These are phyloP conservation scores for Alternaria dauci DNA, from an alignment of 2,329 filamentous ascomycete genomes.

Conservation along the genomic window DNA sequence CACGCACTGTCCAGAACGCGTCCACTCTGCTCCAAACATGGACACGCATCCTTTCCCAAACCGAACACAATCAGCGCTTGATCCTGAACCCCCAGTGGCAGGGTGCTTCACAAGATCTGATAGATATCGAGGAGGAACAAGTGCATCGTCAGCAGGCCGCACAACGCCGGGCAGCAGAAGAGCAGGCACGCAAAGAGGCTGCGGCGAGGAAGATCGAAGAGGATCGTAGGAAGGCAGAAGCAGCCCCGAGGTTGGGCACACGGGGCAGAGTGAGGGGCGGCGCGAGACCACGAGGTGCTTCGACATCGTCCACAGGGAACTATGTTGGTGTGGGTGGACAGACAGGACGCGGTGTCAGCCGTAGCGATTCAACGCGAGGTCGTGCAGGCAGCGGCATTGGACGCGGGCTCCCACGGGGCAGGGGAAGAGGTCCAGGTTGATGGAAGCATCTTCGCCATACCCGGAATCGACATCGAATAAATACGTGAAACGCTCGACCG, in stretches of 20 bases:
- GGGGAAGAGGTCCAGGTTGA: constrained; percentile 42
- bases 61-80: constrained; percentile 94
- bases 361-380: constrained; percentile 54
- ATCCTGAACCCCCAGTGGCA: constrained; percentile 90
- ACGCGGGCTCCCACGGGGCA: constrained; percentile 48
- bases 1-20: constrained; percentile 83
- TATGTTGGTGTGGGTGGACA: constrained; percentile 57
- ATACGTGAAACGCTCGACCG: background rate
- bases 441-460: background rate
- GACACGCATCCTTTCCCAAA: constrained; percentile 95
- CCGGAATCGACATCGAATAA: background rate
- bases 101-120: constrained; percentile 83
- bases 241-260: constrained; percentile 56
- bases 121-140: constrained; percentile 85
- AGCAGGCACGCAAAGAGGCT: constrained; percentile 79
- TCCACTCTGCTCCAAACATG: constrained; percentile 92
- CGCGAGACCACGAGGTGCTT: constrained; percentile 43
- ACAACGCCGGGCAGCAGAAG: constrained; percentile 78
- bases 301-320: constrained; percentile 44
- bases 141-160: constrained; percentile 76
- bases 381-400: constrained; percentile 57
- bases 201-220: constrained; percentile 63
- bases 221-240: constrained; percentile 66
- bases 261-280: constrained; percentile 48
- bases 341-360: constrained; percentile 59